phyloP scores from a whole-genome alignment of 2,329 filamentous ascomycete genomes.

The Anthostomella pinea region DNA sequence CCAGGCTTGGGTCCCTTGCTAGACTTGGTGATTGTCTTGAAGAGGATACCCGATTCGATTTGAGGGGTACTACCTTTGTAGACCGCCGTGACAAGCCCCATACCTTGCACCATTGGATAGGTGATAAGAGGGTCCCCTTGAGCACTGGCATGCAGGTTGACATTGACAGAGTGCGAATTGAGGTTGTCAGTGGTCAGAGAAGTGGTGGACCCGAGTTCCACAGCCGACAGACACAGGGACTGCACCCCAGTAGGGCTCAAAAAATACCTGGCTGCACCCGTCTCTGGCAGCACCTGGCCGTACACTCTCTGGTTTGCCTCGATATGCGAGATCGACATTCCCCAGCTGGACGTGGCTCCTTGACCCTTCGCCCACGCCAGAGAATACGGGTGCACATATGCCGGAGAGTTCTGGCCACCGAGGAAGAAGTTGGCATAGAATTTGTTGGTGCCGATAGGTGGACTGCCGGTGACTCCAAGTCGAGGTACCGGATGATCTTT shows the following conservation, averaged over 20 bases:
- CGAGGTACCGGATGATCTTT: constrained; percentile 59
- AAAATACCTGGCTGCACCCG: constrained; percentile 67
- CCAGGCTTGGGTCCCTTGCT: constrained; percentile 56
- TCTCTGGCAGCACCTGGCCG: constrained; percentile 54
- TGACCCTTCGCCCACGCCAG: constrained; percentile 65
- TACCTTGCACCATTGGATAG: constrained; percentile 85
- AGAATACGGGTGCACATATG: constrained; percentile 75
- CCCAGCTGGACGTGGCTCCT: constrained; percentile 66
- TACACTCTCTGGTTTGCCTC: constrained; percentile 66
- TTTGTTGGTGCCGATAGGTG: constrained; percentile 70
- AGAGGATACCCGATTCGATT: constrained; percentile 73
- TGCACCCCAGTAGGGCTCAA: constrained; percentile 80
- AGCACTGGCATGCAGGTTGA: constrained; percentile 60
- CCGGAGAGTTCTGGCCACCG: constrained; percentile 63
- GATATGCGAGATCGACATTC: constrained; percentile 73
- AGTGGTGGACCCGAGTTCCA: constrained; percentile 64
- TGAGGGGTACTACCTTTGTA: constrained; percentile 70
- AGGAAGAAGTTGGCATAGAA: constrained; percentile 82
- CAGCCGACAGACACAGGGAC: constrained; percentile 75
- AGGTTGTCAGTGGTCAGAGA: constrained; percentile 51
- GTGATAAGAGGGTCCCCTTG: constrained; percentile 59
- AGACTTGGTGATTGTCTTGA: constrained; percentile 61
- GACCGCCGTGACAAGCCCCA: constrained; percentile 78
- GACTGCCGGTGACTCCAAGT: constrained; percentile 44
- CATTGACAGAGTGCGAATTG: constrained; percentile 60